Base-by-base conservation (phyloP, 2,329 filamentous ascomycete species). In the Cladosporium sp. region DNA sequence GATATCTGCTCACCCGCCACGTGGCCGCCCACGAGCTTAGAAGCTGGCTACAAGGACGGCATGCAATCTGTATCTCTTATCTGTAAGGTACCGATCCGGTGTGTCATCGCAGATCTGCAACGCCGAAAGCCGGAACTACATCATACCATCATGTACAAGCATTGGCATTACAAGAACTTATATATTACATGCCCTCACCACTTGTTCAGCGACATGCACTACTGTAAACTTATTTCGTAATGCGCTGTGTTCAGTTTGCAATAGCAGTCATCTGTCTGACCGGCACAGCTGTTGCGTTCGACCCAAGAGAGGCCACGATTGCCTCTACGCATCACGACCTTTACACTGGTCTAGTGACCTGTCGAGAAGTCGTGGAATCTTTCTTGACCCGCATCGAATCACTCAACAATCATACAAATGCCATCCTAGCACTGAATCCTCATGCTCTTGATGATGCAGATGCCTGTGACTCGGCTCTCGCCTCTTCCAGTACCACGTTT, bases 221-320 rank as follows among this genome's bases (percentile, higher is more conserved):
- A 9, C 24, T 9, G 7, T 8, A 37, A 24, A 40, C 9, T 15
- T 22, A 28, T 4, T 25, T 22, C 20, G 28, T 12, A 19, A 51
- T 51, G 48, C 48, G n/a, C 28, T 22, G 22, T 9, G 25, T 22
- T 22, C 8, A 51, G 8, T 13, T 51, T 12, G 34, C 28, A 9
- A 19, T 10, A 17, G n/a, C 12, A 8, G 12, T 44, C 24, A 12
- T 45, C 4, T 40, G n/a, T 4, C 8, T 54, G 17, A 8, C 28
- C 9, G 25, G 36, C 32, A 35, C 20, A 6, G 20, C 40, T 13
- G 6, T 40, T 48, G 35, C 59, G 3, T 78, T 84, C 59, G 80
- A 85, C 58, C 70, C 78, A 10, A 73, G 79, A 52, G 83, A 86
- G 71, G 80, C 84, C 1, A 85, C 83, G 0, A 80, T 87, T 58